These are phyloP conservation scores for Vachellia collinsii DNA, from an alignment of 306 rosid genomes.

Conservation along the genomic window DNA sequence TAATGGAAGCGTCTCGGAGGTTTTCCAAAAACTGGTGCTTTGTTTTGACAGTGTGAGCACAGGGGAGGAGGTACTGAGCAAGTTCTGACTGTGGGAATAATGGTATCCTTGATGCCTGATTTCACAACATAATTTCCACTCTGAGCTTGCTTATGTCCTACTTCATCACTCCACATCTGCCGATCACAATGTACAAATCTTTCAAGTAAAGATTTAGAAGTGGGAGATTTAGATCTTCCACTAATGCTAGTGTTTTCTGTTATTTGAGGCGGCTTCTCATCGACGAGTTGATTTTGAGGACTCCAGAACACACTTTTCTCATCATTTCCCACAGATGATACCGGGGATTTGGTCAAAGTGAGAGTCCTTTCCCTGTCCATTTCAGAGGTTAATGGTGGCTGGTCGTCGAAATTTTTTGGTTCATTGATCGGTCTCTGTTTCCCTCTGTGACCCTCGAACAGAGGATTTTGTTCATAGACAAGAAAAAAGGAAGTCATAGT, in stretches of 20 bases:
- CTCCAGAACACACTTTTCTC: conserved; percentile 56
- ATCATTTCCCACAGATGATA: conserved; percentile 48
- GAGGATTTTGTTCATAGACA: conserved; percentile 84
- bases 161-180: conserved; percentile 38
- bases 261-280: conserved; percentile 48
- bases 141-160: conserved; percentile 43
- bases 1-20: conserved; percentile 87
- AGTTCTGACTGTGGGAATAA: conserved; percentile 67
- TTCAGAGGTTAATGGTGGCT: conserved; percentile 49
- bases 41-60: conserved; percentile 87
- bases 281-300: conserved; percentile 56
- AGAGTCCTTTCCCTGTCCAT: conserved; percentile 47
- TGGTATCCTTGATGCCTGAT: conserved; percentile 57
- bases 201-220: conserved; percentile 55
- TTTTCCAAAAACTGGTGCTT: conserved; percentile 85
- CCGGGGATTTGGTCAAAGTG: conserved; percentile 41
- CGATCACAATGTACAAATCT: conserved; percentile 49
- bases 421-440: conserved; percentile 40
- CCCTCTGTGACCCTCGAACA: conserved; percentile 59
- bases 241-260: conserved; percentile 38
- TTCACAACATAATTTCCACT: conserved; percentile 50
- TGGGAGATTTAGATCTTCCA: conserved; percentile 52
- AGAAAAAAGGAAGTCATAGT: conserved; percentile 63
- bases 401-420: conserved; percentile 44
- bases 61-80: conserved; percentile 86